Conservation (phyloP, 768 basidiomycete genomes). For the Suillus brevipes region DNA sequence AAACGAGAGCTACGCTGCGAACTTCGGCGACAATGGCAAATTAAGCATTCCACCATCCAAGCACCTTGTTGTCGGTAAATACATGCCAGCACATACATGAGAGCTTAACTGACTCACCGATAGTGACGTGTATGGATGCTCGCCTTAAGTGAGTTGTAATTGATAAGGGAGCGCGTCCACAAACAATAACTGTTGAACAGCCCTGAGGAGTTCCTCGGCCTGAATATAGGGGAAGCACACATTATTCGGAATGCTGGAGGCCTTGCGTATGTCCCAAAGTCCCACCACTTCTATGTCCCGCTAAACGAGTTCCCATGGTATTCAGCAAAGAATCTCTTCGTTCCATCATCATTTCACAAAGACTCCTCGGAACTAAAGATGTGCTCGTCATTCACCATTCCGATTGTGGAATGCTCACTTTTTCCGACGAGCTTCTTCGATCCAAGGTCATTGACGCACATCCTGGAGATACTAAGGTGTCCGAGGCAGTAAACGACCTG, state of each 20-base stretch:
- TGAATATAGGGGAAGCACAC: slow-evolving; percentile 68
- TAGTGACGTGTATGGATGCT: slow-evolving; percentile 76
- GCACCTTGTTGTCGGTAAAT: slow-evolving; percentile 40
- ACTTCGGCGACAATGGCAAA: slow-evolving; percentile 44
- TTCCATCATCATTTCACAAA: slow-evolving; percentile 70
- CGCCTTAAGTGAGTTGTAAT: slow-evolving; percentile 55
- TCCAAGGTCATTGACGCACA: slow-evolving; percentile 48
- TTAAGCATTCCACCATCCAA: slow-evolving; percentile 42
- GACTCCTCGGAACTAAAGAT: slow-evolving; percentile 68
- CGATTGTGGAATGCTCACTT: slow-evolving; percentile 71
- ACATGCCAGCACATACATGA: not conserved
- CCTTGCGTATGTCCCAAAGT: slow-evolving; percentile 45
- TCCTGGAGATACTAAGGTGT: slow-evolving; percentile 36
- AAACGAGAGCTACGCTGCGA: slow-evolving; percentile 47
- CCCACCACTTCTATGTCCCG: not conserved
- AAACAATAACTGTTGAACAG: slow-evolving; percentile 30
- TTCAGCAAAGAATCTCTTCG: slow-evolving; percentile 62
- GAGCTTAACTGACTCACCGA: not conserved
- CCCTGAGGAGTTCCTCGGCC: slow-evolving; percentile 57
- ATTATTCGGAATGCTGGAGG: slow-evolving; percentile 77
- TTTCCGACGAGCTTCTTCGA: slow-evolving; percentile 51
- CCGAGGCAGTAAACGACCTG: slow-evolving; percentile 52
- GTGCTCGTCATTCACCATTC: slow-evolving; percentile 72
- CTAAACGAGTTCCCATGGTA: not conserved
- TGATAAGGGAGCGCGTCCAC: not conserved